Evolutionary conservation across 352 stramenopile species (phyloP).

Genomic region (Sclerospora graminicola): DNA sequence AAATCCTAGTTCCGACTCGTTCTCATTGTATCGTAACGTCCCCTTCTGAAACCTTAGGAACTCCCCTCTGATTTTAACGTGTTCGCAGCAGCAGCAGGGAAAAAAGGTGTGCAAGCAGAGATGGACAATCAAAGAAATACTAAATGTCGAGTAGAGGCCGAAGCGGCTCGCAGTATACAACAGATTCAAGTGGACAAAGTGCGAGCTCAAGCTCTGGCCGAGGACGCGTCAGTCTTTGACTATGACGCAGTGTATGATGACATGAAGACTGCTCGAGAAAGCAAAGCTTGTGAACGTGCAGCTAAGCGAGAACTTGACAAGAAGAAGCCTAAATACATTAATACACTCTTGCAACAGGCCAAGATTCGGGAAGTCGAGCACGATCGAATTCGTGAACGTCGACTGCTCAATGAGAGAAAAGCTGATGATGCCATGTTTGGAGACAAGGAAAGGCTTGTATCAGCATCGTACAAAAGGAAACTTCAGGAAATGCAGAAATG

Average conservation of each 20-base stretch:
- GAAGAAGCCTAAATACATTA: conserved; percentile 82
- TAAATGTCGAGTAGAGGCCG: conserved; percentile 25
- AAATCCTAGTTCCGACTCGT: background rate
- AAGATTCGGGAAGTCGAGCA: conserved; percentile 86
- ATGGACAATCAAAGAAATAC: conserved; percentile 2
- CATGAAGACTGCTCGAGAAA: conserved; percentile 43
- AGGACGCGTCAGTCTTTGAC: conserved; percentile 84
- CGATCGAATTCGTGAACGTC: conserved; percentile 81
- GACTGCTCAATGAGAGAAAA: conserved; percentile 76
- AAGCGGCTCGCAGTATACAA: conserved; percentile 46
- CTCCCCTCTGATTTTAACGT: conserved; percentile 13
- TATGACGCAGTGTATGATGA: conserved; percentile 88
- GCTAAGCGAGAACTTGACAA: conserved; percentile 47
- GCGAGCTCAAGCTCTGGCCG: conserved; percentile 43
- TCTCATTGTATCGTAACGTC: conserved; percentile 2
- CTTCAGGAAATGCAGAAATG: conserved; percentile 85
- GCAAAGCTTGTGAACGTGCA: conserved; percentile 32
- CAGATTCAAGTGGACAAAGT: conserved; percentile 35
- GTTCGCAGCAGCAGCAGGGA: conserved; percentile 14
- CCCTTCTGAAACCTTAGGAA: conserved; percentile 7
- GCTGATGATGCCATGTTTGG: conserved; percentile 72
- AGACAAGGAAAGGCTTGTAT: conserved; percentile 88
- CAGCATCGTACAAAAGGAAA: conserved; percentile 87
- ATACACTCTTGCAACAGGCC: conserved; percentile 80
- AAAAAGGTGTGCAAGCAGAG: conserved; percentile 1